Percentiles rank a stretch among this genome's conserved stretches.
phyloP scores from a whole-genome alignment of 1,284 basidiomycete genomes.

The Ustilago sp. region DNA sequence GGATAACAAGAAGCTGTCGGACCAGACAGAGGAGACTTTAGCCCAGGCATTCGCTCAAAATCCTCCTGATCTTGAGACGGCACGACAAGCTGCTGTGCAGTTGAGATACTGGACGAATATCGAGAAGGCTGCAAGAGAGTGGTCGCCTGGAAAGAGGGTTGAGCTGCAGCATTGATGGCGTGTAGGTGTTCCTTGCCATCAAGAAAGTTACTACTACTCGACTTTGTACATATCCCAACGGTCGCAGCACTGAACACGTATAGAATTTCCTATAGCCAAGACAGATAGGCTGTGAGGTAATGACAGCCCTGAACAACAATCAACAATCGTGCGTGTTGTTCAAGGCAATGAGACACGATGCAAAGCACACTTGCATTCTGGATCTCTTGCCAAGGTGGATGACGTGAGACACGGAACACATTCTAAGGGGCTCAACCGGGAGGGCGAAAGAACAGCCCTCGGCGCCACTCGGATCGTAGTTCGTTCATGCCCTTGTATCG shows the following conservation, averaged over 20 bases:
- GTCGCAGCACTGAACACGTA: background rate
- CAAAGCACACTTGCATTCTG: background rate
- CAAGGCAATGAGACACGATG: background rate
- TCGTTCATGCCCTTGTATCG: background rate
- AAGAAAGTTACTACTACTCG: background rate
- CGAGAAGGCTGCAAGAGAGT: conserved; percentile 64
- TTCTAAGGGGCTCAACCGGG: background rate
- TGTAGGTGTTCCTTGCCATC: background rate
- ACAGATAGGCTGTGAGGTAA: too few relatives aligned
- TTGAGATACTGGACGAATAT: conserved; percentile 68
- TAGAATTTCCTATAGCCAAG: background rate
- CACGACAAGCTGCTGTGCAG: conserved; percentile 53
- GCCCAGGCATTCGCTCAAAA: conserved; percentile 44
- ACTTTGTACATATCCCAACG: conserved; percentile 9
- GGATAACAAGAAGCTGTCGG: conserved; percentile 47
- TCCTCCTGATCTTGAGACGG: conserved; percentile 49
- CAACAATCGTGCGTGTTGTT: background rate
- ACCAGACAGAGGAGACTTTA: conserved; percentile 41
- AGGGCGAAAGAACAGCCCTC: background rate
- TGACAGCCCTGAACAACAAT: too few relatives aligned
- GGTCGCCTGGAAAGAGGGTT: conserved; percentile 62
- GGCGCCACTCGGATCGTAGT: background rate
- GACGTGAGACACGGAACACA: background rate
- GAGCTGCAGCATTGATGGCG: conserved; percentile 56
- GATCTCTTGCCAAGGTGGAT: background rate